Base-by-base conservation (phyloP, 306 rosid species). In the Trifolium repens region DNA sequence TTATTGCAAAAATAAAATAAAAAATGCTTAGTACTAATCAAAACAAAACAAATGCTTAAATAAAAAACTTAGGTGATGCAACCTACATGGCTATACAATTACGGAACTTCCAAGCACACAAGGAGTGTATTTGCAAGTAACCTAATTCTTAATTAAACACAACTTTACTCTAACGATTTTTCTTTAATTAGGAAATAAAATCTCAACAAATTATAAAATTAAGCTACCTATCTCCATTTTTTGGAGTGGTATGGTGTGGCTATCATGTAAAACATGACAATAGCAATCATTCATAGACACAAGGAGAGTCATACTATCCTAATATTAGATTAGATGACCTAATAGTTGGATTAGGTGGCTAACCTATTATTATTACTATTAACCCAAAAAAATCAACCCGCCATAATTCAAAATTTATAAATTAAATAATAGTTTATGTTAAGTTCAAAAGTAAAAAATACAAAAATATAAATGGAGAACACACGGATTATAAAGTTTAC, bases 291-390 rank as follows among this genome's bases (percentile, higher is more conserved):
- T 66, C 71, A 44, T 63, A 70, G 49, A 50, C 44, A 73, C 9
- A 16, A 77, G 77, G 77, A 81, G 78, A 82, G 57, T 75, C 89
- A 74, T 74, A 42, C 17, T 44, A 13, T 46, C 22, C 24, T 39
- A 52, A 66, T 82, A 46, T 73, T 58, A 24, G 16, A 85, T 30
- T 58, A 24, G 9, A 85, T 30, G 44, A 63, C n/a, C 42, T 43
- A 58, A 65, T 34, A 22, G 78, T 81, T 78, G 84, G 88, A 86
- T 91, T 90, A 80, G 96, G 91, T 87, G 86, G 87, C 98, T 92
- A 81, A 88, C 90, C 74, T 27, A 27, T 27, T 24, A 24, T 24
- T 24, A 27, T 27, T 27, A 27, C 30, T 27, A 27, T 27, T 1
- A 1, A 27, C 30, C 30, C 30, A 27, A 27, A 27, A 27, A 11